phyloP scores from a whole-genome alignment of 2,329 filamentous ascomycete species.

The Aspergillus felis region DNA sequence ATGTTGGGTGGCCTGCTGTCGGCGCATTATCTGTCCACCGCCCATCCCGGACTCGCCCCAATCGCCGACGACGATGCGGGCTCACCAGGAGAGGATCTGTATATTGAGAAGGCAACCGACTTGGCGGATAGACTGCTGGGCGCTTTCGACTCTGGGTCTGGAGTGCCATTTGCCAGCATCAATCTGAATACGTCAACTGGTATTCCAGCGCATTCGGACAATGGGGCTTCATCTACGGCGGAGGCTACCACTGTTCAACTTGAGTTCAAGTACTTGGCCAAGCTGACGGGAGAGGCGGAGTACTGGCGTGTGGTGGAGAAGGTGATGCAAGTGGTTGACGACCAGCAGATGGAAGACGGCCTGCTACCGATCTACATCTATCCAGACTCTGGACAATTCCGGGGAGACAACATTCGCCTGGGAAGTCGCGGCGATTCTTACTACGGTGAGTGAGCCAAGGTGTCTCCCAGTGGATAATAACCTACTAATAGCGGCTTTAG shows the following conservation, averaged over 20 bases:
- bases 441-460: slow-evolving; percentile 53
- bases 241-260: slow-evolving; percentile 90
- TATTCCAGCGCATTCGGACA: slow-evolving; percentile 76
- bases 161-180: slow-evolving; percentile 85
- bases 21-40: slow-evolving; percentile 88
- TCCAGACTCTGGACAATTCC: slow-evolving; percentile 72
- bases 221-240: slow-evolving; percentile 86
- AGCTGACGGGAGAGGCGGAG: slow-evolving; percentile 83
- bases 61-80: slow-evolving; percentile 68
- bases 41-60: slow-evolving; percentile 74
- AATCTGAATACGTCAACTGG: slow-evolving; percentile 75
- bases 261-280: slow-evolving; percentile 95
- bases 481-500: slow-evolving; percentile 33
- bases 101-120: slow-evolving; percentile 92
- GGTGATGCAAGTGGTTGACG: slow-evolving; percentile 86
- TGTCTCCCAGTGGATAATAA: neutral
- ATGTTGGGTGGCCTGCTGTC: slow-evolving; percentile 93
- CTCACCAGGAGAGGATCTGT: slow-evolving; percentile 77
- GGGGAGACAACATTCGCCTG: slow-evolving; percentile 79
- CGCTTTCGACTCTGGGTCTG: slow-evolving; percentile 82
- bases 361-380: slow-evolving; percentile 90
- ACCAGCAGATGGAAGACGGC: slow-evolving; percentile 73
- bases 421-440: slow-evolving; percentile 96
- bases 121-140: slow-evolving; percentile 81
- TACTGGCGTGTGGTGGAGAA: slow-evolving; percentile 93